Conservation (phyloP, 768 basidiomycete genomes). For the Mrakia blollopis region DNA sequence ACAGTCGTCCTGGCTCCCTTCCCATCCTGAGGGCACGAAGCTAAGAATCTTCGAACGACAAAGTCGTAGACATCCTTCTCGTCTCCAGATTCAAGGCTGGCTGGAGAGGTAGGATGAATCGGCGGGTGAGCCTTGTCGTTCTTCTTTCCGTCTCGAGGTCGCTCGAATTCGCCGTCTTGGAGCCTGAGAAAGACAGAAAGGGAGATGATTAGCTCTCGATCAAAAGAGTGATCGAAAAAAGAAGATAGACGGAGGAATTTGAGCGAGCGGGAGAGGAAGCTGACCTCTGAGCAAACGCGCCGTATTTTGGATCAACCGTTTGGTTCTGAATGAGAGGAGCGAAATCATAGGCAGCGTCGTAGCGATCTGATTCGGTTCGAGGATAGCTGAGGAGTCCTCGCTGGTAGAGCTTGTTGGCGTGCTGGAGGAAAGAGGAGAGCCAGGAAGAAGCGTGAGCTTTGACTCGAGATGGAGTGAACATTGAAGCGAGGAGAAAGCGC, state of each 20-base stretch:
- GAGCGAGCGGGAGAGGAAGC: neutral
- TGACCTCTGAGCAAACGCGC: slow-evolving; percentile 66
- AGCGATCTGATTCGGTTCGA: slow-evolving; percentile 96
- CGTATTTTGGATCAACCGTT: slow-evolving; percentile 73
- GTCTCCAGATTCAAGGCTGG: slow-evolving; percentile 68
- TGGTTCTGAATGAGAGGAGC: slow-evolving; percentile 81
- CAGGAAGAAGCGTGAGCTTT: neutral
- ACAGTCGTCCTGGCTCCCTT: slow-evolving; percentile 85
- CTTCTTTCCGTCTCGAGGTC: slow-evolving; percentile 82
- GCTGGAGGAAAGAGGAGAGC: slow-evolving; percentile 49
- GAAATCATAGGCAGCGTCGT: slow-evolving; percentile 89
- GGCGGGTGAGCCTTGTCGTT: slow-evolving; percentile 99
- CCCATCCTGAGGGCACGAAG: slow-evolving; percentile 89
- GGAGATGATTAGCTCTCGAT: neutral
- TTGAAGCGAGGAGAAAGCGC: neutral
- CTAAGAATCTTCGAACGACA: slow-evolving; percentile 83
- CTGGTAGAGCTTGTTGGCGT: slow-evolving; percentile 92
- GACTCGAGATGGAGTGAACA: neutral
- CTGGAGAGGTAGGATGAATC: slow-evolving; percentile 92
- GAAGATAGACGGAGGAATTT: no score
- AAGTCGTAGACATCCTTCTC: slow-evolving; percentile 93
- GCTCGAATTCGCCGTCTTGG: slow-evolving; percentile 62
- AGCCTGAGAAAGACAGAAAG: slow-evolving; percentile 51
- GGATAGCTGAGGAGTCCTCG: slow-evolving; percentile 94
- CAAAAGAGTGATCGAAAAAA: neutral